phyloP scores from a whole-genome alignment of 2,329 filamentous ascomycete genomes.

The Nigrospora oryzae region DNA sequence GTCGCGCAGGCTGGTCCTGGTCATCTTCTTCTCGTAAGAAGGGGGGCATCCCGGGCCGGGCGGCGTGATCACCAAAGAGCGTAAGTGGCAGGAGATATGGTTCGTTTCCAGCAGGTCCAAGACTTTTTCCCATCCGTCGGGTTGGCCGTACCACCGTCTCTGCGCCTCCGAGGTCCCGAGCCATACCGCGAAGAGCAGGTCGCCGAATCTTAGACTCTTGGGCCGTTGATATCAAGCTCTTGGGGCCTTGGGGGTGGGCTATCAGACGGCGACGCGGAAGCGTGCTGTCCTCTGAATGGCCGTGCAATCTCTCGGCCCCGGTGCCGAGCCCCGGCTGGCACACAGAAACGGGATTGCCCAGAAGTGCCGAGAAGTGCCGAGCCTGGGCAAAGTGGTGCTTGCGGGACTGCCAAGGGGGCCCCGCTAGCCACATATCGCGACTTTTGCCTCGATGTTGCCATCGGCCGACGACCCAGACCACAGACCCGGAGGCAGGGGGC shows the following conservation, averaged over 20 bases:
- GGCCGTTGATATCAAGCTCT: background rate
- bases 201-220: background rate
- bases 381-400: background rate
- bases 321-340: background rate
- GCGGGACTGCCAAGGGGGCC: no score
- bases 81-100: background rate
- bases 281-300: background rate
- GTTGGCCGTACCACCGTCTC: background rate
- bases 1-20: background rate
- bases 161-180: background rate
- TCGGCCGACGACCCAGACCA: no score
- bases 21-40: background rate
- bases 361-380: background rate
- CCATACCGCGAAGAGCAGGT: background rate
- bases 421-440: no score
- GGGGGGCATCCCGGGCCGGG: no score
- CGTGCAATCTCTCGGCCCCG: background rate
- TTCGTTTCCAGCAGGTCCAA: constrained; percentile 1
- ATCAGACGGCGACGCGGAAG: background rate
- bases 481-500: no score
- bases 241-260: background rate
- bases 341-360: background rate
- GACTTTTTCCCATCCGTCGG: background rate
- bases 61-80: background rate
- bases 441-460: no score